Evolutionary conservation across 257 asterid species (phyloP).

Genomic region (Lantana camara): DNA sequence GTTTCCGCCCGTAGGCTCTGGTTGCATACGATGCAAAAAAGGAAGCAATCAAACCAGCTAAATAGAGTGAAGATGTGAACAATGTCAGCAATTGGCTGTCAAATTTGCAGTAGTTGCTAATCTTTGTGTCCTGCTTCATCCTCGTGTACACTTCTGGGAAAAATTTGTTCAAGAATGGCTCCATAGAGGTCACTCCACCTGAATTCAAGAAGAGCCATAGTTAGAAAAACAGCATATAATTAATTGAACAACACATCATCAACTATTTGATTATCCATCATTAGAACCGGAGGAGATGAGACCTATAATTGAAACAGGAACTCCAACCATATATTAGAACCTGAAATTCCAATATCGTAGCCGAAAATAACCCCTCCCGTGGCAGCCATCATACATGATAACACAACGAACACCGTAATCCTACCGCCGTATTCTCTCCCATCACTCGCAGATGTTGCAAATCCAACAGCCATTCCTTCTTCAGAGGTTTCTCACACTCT

Average conservation of each 20-base stretch:
- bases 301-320: too few relatives aligned
- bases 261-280: too few relatives aligned
- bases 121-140: conserved; percentile 53
- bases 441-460: conserved; percentile 25
- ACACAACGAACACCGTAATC: conserved; percentile 48
- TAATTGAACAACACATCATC: too few relatives aligned
- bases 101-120: conserved; percentile 83
- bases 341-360: conserved; percentile 38
- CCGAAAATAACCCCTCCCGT: conserved; percentile 72
- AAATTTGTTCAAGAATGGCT: conserved; percentile 62
- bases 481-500: background rate
- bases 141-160: conserved; percentile 58
- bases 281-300: too few relatives aligned
- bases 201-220: background rate
- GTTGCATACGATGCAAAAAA: conserved; percentile 64
- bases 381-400: conserved; percentile 65
- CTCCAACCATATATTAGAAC: conserved; percentile 13
- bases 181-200: conserved; percentile 96
- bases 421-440: conserved; percentile 47
- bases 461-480: conserved; percentile 44
- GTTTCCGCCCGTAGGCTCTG: conserved; percentile 57
- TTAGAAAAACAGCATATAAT: too few relatives aligned
- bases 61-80: conserved; percentile 79
- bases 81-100: conserved; percentile 65
- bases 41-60: conserved; percentile 75